A percentile compares a stretch with the other conserved stretches of the same genome.
Evolutionary conservation across 192 early-diverging fungal species (phyloP).

Genomic region (Coemansia sp.): DNA sequence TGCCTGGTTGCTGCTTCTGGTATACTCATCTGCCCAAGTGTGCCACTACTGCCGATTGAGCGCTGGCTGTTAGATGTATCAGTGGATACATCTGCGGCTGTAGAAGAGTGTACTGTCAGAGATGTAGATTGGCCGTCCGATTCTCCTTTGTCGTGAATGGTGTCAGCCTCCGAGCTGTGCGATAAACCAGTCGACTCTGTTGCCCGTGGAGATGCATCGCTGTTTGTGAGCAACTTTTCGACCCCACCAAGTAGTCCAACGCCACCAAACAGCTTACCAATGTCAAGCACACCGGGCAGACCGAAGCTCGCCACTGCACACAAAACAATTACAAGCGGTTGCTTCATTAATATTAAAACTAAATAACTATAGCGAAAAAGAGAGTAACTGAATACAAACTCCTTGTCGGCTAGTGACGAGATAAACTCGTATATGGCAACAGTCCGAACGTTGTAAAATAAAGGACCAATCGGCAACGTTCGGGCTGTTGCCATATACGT

Average conservation of each 20-base stretch:
- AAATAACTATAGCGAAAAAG: background rate
- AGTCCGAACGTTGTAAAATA: background rate
- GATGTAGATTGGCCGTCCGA: background rate
- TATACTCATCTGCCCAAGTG: background rate
- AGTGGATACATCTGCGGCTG: background rate
- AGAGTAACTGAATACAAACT: background rate
- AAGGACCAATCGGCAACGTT: background rate
- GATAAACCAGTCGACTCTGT: background rate
- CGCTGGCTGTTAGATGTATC: background rate
- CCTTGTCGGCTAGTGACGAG: background rate
- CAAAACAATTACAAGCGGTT: background rate
- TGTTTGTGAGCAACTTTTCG: conserved; percentile 5
- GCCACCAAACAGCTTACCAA: conserved; percentile 4
- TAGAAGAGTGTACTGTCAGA: background rate
- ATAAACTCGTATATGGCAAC: background rate
- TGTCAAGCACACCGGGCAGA: conserved; percentile 4
- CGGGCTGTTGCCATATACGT: background rate
- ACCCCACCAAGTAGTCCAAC: conserved; percentile 3
- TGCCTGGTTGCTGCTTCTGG: background rate
- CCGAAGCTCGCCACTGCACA: background rate
- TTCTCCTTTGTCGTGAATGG: background rate
- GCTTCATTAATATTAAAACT: background rate
- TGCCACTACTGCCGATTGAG: background rate
- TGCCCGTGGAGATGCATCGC: background rate
- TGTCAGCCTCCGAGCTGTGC: background rate